Evolutionary conservation across 768 basidiomycete genomes (phyloP).

Genomic region (Agaricus blazei): DNA sequence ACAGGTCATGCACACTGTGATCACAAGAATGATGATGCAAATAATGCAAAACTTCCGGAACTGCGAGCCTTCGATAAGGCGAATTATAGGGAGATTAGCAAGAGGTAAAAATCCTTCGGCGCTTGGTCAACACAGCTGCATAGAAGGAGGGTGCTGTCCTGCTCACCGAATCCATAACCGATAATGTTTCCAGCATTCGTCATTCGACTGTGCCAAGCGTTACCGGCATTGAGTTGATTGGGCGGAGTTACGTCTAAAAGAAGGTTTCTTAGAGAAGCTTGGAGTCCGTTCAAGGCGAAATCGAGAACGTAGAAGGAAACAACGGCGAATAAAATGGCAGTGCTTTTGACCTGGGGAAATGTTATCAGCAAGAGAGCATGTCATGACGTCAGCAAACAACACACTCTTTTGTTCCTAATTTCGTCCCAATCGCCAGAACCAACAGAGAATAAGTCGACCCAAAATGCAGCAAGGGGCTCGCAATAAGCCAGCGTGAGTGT

Average conservation of each 20-base stretch:
- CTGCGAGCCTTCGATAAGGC: constrained; percentile 83
- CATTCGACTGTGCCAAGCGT: constrained; percentile 98
- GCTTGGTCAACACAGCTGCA: constrained; percentile 8
- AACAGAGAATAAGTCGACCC: constrained; percentile 73
- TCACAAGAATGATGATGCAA: constrained; percentile 70
- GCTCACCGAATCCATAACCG: constrained; percentile 85
- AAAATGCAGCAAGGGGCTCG: constrained; percentile 57
- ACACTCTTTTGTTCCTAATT: constrained; percentile 53
- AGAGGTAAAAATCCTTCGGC: constrained; percentile 82
- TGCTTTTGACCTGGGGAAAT: constrained; percentile 48
- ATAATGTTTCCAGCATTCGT: constrained; percentile 95
- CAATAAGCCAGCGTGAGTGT: constrained; percentile 85
- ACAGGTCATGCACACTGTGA: constrained; percentile 87
- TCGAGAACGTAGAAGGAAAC: constrained; percentile 91
- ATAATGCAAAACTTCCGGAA: constrained; percentile 96
- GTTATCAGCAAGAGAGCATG: background rate
- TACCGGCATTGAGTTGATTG: constrained; percentile 85
- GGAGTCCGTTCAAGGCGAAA: constrained; percentile 94
- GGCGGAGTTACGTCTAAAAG: constrained; percentile 87
- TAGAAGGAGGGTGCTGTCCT: background rate
- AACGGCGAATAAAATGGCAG: constrained; percentile 82
- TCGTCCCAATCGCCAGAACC: constrained; percentile 90
- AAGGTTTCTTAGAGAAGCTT: constrained; percentile 91
- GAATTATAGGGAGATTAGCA: constrained; percentile 67
- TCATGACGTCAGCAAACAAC: constrained; percentile 15